Evolutionary conservation across 169 alveolate species (phyloP).

Genomic region (Babesia microti): DNA sequence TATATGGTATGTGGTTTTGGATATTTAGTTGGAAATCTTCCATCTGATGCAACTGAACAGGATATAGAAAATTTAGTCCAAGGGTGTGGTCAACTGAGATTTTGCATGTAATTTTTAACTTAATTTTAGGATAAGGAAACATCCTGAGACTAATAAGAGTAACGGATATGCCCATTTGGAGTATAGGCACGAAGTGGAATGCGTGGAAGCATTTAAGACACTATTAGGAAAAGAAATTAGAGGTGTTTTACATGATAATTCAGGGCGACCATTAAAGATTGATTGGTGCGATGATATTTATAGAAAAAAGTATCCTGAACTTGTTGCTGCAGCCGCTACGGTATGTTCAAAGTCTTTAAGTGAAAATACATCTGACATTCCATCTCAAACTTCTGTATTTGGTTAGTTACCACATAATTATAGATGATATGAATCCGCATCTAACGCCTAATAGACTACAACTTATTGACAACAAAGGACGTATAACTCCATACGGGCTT

Average conservation of each 20-base stretch:
- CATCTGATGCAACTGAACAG: slow-evolving; percentile 34
- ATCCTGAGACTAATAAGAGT: slow-evolving; percentile 35
- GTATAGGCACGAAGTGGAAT: slow-evolving; percentile 36
- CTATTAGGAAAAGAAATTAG: slow-evolving; percentile 30
- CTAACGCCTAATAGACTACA: too few species aligned
- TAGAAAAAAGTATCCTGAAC: slow-evolving; percentile 31
- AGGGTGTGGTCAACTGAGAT: slow-evolving; percentile 41
- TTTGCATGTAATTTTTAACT: slow-evolving; percentile 11
- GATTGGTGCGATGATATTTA: slow-evolving; percentile 34
- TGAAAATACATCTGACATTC: too few species aligned
- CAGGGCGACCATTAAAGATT: slow-evolving; percentile 27
- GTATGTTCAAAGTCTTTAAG: slow-evolving; percentile 5
- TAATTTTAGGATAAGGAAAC: slow-evolving; percentile 24
- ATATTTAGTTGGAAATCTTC: slow-evolving; percentile 44
- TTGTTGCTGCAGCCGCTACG: slow-evolving; percentile 11
- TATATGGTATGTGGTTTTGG: slow-evolving; percentile 25
- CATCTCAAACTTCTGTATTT: too few species aligned
- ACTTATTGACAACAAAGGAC: too few species aligned
- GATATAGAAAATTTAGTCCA: slow-evolving; percentile 23
- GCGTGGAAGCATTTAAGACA: slow-evolving; percentile 39
- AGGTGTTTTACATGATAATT: slow-evolving; percentile 7
- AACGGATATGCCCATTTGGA: slow-evolving; percentile 45
- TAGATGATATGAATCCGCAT: too few species aligned
- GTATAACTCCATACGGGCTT: too few species aligned
- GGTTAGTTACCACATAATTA: too few species aligned